Base-by-base conservation (phyloP, 2,329 filamentous ascomycete genomes). In the Monilinia aucupariae region DNA sequence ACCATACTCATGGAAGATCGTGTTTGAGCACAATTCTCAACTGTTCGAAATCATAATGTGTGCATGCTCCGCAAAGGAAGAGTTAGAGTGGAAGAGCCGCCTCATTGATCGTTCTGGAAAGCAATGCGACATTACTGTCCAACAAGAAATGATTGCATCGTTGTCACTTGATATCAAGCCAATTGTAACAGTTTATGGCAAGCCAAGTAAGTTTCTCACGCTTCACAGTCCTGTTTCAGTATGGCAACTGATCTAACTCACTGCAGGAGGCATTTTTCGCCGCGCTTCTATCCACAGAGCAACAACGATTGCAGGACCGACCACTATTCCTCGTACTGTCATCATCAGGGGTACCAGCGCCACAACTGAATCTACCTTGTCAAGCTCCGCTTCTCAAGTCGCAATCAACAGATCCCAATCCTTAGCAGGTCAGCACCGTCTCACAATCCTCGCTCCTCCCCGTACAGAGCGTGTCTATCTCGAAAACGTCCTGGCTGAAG, bases 1-100 rank as follows among this genome's bases (percentile, higher is more conserved):
- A 0, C 86, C 90, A 0, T 90, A 90, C 74, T 94, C 92, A 1
- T 97, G 92, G 93, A 99, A 97, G 74, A 71, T 97, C 13, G 81
- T 91, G 3, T 97, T 97, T 71, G 87, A 94, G 73, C 84, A 85
- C 67, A 82, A 88, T 63, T 84, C 89, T 68, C 85, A 89, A 64
- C 79, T 93, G 60, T 93, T 90, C 73, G 93, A 97, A 75, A 76
- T 96, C 20, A 85, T 97, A 48, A 81, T 96, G 77, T 96, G 89
- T 68, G 93, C 92, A 43, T 96, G 92, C 70, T 93, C 89, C 1
- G 80, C 85, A 0, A 85, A 82, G 48, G 93, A 99, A 73, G 91
- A 94, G 70, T 78, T 83, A 52, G 85, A 88, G 70, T 99, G 94
- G 93, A 86, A 87, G 66, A 80, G 78, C 20, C 83, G 87, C n/a